Evolutionary conservation across 192 early-diverging fungal genomes (phyloP).

Genomic region (Linderina pennispora): DNA sequence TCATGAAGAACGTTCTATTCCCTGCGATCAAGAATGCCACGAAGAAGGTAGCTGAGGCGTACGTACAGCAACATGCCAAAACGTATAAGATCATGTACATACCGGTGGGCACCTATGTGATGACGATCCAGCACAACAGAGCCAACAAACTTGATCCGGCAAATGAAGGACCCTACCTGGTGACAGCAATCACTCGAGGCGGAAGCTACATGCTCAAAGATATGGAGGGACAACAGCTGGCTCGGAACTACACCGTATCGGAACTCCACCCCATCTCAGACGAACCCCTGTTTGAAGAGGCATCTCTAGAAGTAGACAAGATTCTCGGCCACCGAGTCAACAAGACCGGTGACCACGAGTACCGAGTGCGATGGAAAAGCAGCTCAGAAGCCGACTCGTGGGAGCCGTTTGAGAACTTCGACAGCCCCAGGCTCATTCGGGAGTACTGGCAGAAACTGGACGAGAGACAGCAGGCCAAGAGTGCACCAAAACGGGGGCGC

Average conservation of each 20-base stretch:
- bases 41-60: not conserved
- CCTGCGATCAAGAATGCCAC: not conserved
- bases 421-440: too few species aligned
- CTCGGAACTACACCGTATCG: slow-evolving; percentile 6
- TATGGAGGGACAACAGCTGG: slow-evolving; percentile 10
- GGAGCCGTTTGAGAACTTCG: not conserved
- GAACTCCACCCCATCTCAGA: slow-evolving; percentile 13
- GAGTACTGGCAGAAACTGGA: too few species aligned
- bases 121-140: slow-evolving; percentile 11
- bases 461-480: too few species aligned
- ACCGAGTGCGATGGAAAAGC: not conserved
- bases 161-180: slow-evolving; percentile 29
- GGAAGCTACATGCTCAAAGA: slow-evolving; percentile 20
- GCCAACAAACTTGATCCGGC: slow-evolving; percentile 1
- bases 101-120: not conserved
- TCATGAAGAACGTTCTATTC: slow-evolving; percentile 5
- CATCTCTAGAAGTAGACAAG: slow-evolving; percentile 11
- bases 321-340: slow-evolving; percentile 6
- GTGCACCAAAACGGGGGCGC: too few species aligned
- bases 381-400: not conserved
- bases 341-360: not conserved
- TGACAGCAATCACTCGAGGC: not conserved
- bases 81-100: slow-evolving; percentile 8
- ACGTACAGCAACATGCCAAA: slow-evolving; percentile 7
- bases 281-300: slow-evolving; percentile 2